Evolutionary conservation across 768 basidiomycete genomes (phyloP).

Genomic region (Lactifluus pinguis): DNA sequence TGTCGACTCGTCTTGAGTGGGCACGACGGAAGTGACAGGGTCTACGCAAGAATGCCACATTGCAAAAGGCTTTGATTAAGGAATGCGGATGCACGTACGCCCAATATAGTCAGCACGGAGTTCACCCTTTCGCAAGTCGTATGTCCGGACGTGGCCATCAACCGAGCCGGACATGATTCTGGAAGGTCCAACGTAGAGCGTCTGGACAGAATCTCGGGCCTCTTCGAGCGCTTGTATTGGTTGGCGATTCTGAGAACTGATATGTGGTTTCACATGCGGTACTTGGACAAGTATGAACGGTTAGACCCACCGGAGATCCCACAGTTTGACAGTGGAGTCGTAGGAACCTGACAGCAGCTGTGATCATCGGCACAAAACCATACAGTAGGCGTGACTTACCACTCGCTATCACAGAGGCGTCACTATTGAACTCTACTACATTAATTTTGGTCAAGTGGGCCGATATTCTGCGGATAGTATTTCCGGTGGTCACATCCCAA

Average conservation of each 20-base stretch:
- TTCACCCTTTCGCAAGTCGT: constrained; percentile 92
- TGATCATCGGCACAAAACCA: constrained; percentile 5
- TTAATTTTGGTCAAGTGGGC: constrained; percentile 92
- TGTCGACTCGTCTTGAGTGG: constrained; percentile 72
- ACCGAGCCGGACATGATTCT: constrained; percentile 77
- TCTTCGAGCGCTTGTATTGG: constrained; percentile 90
- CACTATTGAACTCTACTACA: constrained; percentile 81
- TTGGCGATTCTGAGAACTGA: constrained; percentile 64
- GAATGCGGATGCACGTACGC: constrained; percentile 41
- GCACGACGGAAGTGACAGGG: constrained; percentile 77
- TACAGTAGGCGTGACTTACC: constrained; percentile 40
- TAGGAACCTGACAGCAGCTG: constrained; percentile 59
- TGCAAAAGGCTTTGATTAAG: not conserved
- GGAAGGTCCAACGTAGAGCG: constrained; percentile 56
- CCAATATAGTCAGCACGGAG: constrained; percentile 85
- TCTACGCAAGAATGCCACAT: constrained; percentile 35
- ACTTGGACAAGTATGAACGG: not conserved
- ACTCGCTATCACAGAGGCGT: constrained; percentile 79
- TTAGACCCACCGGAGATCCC: constrained; percentile 72
- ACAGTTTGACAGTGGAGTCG: constrained; percentile 83
- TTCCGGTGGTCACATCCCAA: constrained; percentile 91
- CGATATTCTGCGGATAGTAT: constrained; percentile 70
- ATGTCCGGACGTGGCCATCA: constrained; percentile 86
- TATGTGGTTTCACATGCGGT: not conserved
- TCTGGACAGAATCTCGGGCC: constrained; percentile 79